phyloP scores from a whole-genome alignment of 225 moss, liverwort and hornwort genomes.

The Lunularia cruciata region DNA sequence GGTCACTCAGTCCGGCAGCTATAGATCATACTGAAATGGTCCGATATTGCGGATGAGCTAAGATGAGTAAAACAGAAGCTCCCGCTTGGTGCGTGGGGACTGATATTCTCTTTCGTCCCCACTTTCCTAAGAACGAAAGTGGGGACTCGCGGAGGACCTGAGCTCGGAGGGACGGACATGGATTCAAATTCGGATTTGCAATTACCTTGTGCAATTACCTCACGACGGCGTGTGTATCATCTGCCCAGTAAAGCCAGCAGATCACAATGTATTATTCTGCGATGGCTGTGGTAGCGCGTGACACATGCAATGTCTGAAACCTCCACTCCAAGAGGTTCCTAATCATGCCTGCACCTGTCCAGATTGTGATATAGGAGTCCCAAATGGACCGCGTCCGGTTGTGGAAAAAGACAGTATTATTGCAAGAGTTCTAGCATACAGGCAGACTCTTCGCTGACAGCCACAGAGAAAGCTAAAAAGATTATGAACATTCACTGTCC shows the following conservation, averaged over 20 bases:
- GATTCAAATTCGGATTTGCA: too few relatives aligned
- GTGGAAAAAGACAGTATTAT: slow-evolving; percentile 42
- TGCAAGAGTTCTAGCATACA: slow-evolving; percentile 74
- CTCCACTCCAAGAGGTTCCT: slow-evolving; percentile 67
- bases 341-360: slow-evolving; percentile 76
- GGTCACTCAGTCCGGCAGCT: too few relatives aligned
- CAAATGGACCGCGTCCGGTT: too few relatives aligned
- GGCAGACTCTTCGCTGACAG: slow-evolving; percentile 59
- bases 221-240: slow-evolving; percentile 88
- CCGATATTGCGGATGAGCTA: too few relatives aligned
- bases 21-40: too few relatives aligned
- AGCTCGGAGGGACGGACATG: too few relatives aligned
- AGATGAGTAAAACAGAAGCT: too few relatives aligned
- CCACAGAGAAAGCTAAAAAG: slow-evolving; percentile 73
- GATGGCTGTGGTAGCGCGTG: slow-evolving; percentile 88
- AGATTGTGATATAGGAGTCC: slow-evolving; percentile 58
- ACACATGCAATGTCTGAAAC: slow-evolving; percentile 85
- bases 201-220: slow-evolving; percentile 19
- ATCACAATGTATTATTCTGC: slow-evolving; percentile 63
- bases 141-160: too few relatives aligned
- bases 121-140: too few relatives aligned
- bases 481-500: slow-evolving; percentile 51
- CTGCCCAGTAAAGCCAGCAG: slow-evolving; percentile 70
- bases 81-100: too few relatives aligned
- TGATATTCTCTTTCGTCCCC: too few relatives aligned